Conservation (phyloP, 2,329 filamentous ascomycete genomes). For the Trichoderma atrobrunneum region DNA sequence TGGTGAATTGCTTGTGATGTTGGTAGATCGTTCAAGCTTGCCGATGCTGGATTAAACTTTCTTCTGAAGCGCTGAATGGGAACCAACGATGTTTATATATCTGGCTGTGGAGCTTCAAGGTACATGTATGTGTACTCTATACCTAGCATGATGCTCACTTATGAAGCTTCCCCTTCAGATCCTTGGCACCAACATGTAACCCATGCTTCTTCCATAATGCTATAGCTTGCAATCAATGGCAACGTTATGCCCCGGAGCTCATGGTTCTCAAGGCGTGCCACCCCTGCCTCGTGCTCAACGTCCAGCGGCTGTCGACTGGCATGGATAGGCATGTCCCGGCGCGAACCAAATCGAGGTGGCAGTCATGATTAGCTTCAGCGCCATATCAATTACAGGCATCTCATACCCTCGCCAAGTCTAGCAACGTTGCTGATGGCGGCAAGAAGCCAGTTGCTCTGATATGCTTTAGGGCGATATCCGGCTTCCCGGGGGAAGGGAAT, state of each 20-base stretch:
- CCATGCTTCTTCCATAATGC: not conserved
- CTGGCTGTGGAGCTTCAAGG: not conserved
- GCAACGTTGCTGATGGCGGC: slow-evolving; percentile 18
- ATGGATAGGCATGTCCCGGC: slow-evolving; percentile 2
- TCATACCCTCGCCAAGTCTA: slow-evolving; percentile 11
- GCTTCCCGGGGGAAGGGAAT: not conserved
- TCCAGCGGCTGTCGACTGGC: not conserved
- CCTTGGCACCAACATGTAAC: slow-evolving; percentile 4
- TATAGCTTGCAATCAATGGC: not conserved
- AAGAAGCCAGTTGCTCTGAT: not conserved
- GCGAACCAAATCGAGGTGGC: not conserved
- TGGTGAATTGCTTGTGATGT: not conserved
- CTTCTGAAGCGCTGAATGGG: not conserved
- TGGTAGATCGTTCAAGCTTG: not conserved
- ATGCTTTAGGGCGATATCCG: not conserved
- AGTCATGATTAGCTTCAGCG: not conserved
- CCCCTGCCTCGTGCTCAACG: not conserved
- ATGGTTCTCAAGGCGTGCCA: not conserved
- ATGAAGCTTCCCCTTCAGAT: not conserved
- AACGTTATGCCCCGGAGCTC: slow-evolving; percentile 2
- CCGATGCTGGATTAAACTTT: not conserved
- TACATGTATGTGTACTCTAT: not conserved
- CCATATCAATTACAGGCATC: slow-evolving; percentile 1
- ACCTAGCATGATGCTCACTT: not conserved
- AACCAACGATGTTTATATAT: slow-evolving; percentile 2